These are phyloP conservation scores for Aspergillus awamori DNA, from an alignment of 2,329 filamentous ascomycete genomes.

Conservation along the genomic window DNA sequence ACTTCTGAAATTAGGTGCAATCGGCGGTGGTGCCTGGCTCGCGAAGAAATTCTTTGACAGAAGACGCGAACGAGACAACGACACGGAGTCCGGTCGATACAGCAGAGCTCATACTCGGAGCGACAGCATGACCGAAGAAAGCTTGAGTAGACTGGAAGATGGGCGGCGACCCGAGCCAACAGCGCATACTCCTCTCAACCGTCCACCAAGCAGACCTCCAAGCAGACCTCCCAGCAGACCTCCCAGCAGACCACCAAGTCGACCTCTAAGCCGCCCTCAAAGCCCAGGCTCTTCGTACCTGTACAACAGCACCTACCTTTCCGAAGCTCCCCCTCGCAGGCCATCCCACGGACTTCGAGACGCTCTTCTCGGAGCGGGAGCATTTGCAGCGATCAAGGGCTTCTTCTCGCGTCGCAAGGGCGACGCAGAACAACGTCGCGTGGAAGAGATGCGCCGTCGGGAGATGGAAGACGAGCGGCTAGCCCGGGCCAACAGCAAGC, in stretches of 20 bases:
- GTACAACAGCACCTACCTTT: slow-evolving; percentile 45
- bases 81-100: slow-evolving; percentile 57
- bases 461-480: slow-evolving; percentile 57
- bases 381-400: slow-evolving; percentile 61
- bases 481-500: slow-evolving; percentile 57
- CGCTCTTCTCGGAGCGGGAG: slow-evolving; percentile 68
- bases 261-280: slow-evolving; percentile 37
- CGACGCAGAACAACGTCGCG: slow-evolving; percentile 60
- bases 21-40: slow-evolving; percentile 65
- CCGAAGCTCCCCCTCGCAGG: slow-evolving; percentile 40
- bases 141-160: slow-evolving; percentile 53
- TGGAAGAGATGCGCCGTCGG: slow-evolving; percentile 56
- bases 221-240: slow-evolving; percentile 39
- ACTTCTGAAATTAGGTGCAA: slow-evolving; percentile 62
- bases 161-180: slow-evolving; percentile 54
- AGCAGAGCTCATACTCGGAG: slow-evolving; percentile 54
- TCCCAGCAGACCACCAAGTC: slow-evolving; percentile 35
- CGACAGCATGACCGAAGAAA: slow-evolving; percentile 46
- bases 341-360: slow-evolving; percentile 58
- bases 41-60: slow-evolving; percentile 62
- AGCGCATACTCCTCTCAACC: slow-evolving; percentile 35
- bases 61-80: slow-evolving; percentile 56
- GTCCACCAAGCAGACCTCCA: slow-evolving; percentile 37
- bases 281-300: slow-evolving; percentile 41
- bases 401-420: slow-evolving; percentile 63